phyloP scores from a whole-genome alignment of 495 filamentous ascomycete genomes.

The Podospora didyma region DNA sequence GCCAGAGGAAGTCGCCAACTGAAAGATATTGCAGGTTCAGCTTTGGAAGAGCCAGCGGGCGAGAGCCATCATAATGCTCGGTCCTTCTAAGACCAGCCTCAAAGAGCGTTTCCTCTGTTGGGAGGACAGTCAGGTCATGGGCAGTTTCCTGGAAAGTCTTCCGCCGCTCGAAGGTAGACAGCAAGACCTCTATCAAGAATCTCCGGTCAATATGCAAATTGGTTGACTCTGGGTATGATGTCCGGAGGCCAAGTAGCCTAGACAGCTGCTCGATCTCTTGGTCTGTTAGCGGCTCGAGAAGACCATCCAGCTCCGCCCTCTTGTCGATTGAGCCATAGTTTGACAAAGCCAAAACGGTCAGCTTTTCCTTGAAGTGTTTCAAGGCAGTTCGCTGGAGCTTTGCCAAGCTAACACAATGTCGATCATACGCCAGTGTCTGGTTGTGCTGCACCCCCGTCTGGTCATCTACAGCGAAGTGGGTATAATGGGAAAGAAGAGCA shows the following conservation, averaged over 20 bases:
- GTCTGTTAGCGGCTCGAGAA: slow-evolving; percentile 68
- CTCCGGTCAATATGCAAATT: slow-evolving; percentile 57
- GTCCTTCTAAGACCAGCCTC: slow-evolving; percentile 79
- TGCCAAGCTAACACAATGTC: slow-evolving; percentile 71
- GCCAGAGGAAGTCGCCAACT: slow-evolving; percentile 92
- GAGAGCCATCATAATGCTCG: slow-evolving; percentile 84
- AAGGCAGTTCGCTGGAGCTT: slow-evolving; percentile 77
- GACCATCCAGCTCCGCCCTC: slow-evolving; percentile 70
- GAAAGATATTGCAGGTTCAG: slow-evolving; percentile 94
- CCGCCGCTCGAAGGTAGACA: slow-evolving; percentile 73
- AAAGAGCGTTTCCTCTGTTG: slow-evolving; percentile 83
- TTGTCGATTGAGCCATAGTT: slow-evolving; percentile 88
- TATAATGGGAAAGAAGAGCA: slow-evolving; percentile 75
- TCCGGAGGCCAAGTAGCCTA: slow-evolving; percentile 69
- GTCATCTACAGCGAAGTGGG: slow-evolving; percentile 86
- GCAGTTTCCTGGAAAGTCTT: slow-evolving; percentile 80
- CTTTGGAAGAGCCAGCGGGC: slow-evolving; percentile 87
- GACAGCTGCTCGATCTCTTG: slow-evolving; percentile 68
- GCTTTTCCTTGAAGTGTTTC: slow-evolving; percentile 82
- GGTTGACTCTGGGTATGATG: slow-evolving; percentile 68
- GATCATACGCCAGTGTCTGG: slow-evolving; percentile 68
- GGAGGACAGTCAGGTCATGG: slow-evolving; percentile 65
- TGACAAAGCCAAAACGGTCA: slow-evolving; percentile 84
- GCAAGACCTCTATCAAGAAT: slow-evolving; percentile 71
- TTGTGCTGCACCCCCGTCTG: slow-evolving; percentile 75